These are phyloP conservation scores for Oryza glumipatula DNA, from an alignment of 176 grass and related monocot genomes.

Conservation along the genomic window DNA sequence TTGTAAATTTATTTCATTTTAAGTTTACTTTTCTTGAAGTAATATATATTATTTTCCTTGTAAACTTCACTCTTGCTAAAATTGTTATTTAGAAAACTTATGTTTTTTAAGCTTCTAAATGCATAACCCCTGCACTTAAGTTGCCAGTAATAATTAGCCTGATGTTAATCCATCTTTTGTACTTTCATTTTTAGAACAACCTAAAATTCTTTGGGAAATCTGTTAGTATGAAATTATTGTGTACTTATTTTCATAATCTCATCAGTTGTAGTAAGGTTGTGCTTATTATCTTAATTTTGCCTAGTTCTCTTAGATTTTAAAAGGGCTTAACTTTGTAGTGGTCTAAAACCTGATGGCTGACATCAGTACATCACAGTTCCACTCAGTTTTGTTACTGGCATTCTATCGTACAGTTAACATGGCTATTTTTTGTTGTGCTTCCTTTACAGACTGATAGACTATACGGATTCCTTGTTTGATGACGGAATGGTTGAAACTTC, in stretches of 20 bases:
- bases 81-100: neutral
- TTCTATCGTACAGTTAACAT: slow-evolving; percentile 16
- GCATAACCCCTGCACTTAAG: neutral
- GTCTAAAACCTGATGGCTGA: slow-evolving; percentile 37
- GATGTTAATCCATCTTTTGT: neutral
- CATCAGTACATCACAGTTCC: neutral
- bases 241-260: slow-evolving; percentile 14
- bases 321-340: slow-evolving; percentile 12
- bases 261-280: slow-evolving; percentile 5
- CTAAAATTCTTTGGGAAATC: neutral
- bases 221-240: slow-evolving; percentile 5
- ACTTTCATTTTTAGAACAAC: neutral
- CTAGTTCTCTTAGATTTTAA: slow-evolving; percentile 27
- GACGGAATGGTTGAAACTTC: slow-evolving; percentile 61
- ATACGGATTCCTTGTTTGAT: slow-evolving; percentile 47
- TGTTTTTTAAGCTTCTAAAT: slow-evolving; percentile 29
- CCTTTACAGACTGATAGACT: slow-evolving; percentile 49
- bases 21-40: slow-evolving; percentile 9
- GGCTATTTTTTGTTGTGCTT: neutral
- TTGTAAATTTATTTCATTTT: neutral
- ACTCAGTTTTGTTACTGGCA: slow-evolving; percentile 1
- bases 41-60: slow-evolving; percentile 18
- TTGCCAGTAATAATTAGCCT: neutral
- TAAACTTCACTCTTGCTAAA: slow-evolving; percentile 15
- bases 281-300: slow-evolving; percentile 1